These are phyloP conservation scores for Hemileccinum impolitum DNA, from an alignment of 768 basidiomycete genomes.

Conservation along the genomic window DNA sequence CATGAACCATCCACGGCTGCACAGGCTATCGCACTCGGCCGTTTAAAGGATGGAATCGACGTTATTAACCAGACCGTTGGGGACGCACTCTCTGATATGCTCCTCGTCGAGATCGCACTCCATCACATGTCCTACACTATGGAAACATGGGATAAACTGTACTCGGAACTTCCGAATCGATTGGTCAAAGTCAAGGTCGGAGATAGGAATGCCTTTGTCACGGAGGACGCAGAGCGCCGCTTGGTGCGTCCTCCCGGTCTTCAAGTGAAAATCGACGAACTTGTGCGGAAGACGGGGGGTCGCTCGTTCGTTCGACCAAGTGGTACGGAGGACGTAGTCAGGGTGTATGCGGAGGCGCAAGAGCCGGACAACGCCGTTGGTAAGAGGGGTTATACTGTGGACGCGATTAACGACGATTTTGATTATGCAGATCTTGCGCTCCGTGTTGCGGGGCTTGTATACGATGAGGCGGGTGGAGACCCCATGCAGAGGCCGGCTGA, in stretches of 20 bases:
- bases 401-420: constrained; percentile 2
- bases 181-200: constrained; percentile 89
- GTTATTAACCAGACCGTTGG: constrained; percentile 98
- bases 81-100: constrained; percentile 93
- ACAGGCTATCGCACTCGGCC: constrained; percentile 73
- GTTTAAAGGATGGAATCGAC: constrained; percentile 72
- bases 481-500: constrained; percentile 72
- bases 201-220: constrained; percentile 81
- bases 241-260: constrained; percentile 77
- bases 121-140: constrained; percentile 83
- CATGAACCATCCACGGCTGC: constrained; percentile 78
- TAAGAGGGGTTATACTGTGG: constrained; percentile 30
- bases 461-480: constrained; percentile 81
- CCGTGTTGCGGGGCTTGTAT: constrained; percentile 81
- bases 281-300: constrained; percentile 79
- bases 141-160: constrained; percentile 88
- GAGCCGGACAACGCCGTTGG: constrained; percentile 76
- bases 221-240: constrained; percentile 90
- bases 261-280: constrained; percentile 78
- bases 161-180: constrained; percentile 91
- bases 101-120: constrained; percentile 91
- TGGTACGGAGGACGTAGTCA: constrained; percentile 96
- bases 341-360: constrained; percentile 93
- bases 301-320: constrained; percentile 94
- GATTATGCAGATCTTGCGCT: constrained; percentile 69